Evolutionary conservation across 305 asterid species (phyloP), one percentile per base, ranked within the genome.

Genomic region (Fraxinus ornus): DNA sequence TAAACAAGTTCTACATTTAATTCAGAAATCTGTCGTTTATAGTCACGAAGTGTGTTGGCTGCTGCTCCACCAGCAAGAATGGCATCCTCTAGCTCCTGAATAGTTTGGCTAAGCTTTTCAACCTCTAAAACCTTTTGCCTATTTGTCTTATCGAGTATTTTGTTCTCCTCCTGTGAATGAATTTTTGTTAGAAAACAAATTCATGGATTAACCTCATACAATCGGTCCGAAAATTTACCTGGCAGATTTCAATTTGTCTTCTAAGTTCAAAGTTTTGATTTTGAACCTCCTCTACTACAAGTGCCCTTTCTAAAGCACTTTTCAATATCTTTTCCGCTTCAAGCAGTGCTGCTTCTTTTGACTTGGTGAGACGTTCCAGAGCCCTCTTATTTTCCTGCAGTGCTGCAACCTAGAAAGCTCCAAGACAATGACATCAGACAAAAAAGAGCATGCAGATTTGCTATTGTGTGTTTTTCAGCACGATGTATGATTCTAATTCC

Each of bases 1-100:
- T 3, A 70, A 47, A 33, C 37, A 64, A 76, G 44, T 32, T 71
- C 77, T 85, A 94, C 99, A 77, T 92, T 92, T 39, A 94, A 78
- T 83, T 93, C 94, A 33, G 94, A 90, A 55, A 94, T 89, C 85
- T 87, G 91, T 7, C 98, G 84, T 83, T 83, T 87, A 85, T 90
- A 93, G 74, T 96, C 97, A 60, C 94, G 94, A 72, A 94, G 85
- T 26, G 91, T 86, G 82, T 97, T 94, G 77, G 99, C 97, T 28
- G 95, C 91, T 71, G 91, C 93, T 77, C 98, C 98, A 78, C 98
- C 98, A 62, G 95, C 92, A 82, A 94, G 97, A 83, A 97, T 84
- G 82, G 96, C 98, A 86, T 92, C 98, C 90, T 97, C 98, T 15
- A 97, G 99, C 84, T 94, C 98, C 44, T 39, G 22, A 75, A 93